Conservation (phyloP, 2,329 filamentous ascomycete genomes). For the Talaromyces rugulosus region DNA sequence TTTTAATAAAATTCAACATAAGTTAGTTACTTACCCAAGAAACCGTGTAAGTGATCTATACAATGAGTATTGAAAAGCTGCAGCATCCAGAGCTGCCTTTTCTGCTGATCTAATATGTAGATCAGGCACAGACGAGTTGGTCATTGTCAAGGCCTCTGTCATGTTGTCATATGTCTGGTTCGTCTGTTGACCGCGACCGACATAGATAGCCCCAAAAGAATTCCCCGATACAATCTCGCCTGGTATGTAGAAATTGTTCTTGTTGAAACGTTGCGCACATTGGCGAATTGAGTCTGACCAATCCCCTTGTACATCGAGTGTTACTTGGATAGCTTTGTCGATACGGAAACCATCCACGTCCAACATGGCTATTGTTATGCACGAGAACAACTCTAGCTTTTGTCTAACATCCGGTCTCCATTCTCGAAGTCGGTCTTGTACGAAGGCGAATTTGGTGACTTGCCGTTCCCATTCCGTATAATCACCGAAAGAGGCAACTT, state of each 20-base stretch:
- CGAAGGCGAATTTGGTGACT: conserved; percentile 57
- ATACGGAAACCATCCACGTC: conserved; percentile 60
- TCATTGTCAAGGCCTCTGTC: conserved; percentile 42
- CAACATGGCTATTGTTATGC: conserved; percentile 53
- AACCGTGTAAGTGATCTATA: conserved; percentile 55
- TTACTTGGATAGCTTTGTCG: conserved; percentile 58
- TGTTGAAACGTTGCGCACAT: conserved; percentile 51
- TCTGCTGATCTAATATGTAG: conserved; percentile 47
- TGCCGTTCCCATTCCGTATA: conserved; percentile 57
- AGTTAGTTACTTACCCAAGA: conserved; percentile 34
- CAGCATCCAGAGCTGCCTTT: conserved; percentile 50
- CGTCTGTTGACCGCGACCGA: conserved; percentile 54
- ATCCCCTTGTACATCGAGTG: conserved; percentile 54
- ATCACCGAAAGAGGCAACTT: conserved; percentile 55
- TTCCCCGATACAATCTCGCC: conserved; percentile 59
- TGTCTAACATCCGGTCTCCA: conserved; percentile 53
- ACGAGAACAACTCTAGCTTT: conserved; percentile 56
- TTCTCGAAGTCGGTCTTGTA: conserved; percentile 59
- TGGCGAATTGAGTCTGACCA: conserved; percentile 48
- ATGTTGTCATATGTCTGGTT: conserved; percentile 41
- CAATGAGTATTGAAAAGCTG: conserved; percentile 56
- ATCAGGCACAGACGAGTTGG: conserved; percentile 31
- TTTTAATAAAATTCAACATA: neutral
- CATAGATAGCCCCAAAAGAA: conserved; percentile 52
- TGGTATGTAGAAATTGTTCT: conserved; percentile 57